Evolutionary conservation across 345 rosid genomes (phyloP), one percentile per base, ranked within the genome.

Genomic region (Hibiscus trionum): DNA sequence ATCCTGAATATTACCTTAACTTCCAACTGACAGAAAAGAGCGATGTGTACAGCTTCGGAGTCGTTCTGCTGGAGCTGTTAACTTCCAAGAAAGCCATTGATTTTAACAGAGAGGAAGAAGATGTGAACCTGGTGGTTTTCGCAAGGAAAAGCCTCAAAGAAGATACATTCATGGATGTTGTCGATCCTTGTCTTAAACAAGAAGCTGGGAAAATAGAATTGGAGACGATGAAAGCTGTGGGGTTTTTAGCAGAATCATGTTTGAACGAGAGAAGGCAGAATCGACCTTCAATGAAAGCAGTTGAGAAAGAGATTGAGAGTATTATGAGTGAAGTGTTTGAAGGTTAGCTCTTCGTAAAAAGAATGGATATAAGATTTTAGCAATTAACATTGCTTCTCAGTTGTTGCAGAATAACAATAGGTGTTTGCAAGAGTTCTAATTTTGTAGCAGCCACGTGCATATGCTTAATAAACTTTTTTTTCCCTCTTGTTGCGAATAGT

Each of bases 11-110:
- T 75, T 88, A 82, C 76, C 67, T 81, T 37, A 86, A 84, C 56
- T 86, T 82, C 68, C 90, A 86, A 76, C 69, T 88, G 17, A 85
- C 89, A 0, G 90, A 86, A 47, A 85, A 86, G 77, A 88, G 90
- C 27, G 88, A 88, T 56, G 89, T 86, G 53, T 88, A 88, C 44
- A 88, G 93, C 69, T 88, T 83, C 26, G 89, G 93, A 11, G 88
- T 88, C 16, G 93, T 88, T 70, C 59, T 88, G 21, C 26, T 88
- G 15, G 93, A 85, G 83, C 75, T 84, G 7, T 66, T 85, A 68
- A 86, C 93, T 10, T 82, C 86, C 0, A 78, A 85, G 70, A 85
- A 74, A 70, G 93, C 89, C 0, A 85, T 86, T 52, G 88, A 86
- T 73, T 86, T 88, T 72, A 83, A 67, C 64, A 82, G 89, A 71